phyloP scores from a whole-genome alignment of 129 eudicot genomes.

The sunflower (Helianthus annuus) region HanXRQr2.0-SUNRISE NC_035435.2:122307596-122308095 shows the following conservation, averaged over 20 bases:
- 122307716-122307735: not conserved
- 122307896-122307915: constrained; percentile 28
- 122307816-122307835: constrained; percentile 38
- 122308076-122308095: not conserved
- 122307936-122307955: constrained; percentile 33
- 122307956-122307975: constrained; percentile 28
- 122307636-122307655: constrained; percentile 44
- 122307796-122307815: constrained; percentile 55
- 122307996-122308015: constrained; percentile 37
- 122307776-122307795: not conserved
- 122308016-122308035: constrained; percentile 36
- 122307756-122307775: not conserved
- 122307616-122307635: constrained; percentile 46
- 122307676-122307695: constrained; percentile 52
- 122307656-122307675: constrained; percentile 47
- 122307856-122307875: constrained; percentile 27
- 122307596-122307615: constrained; percentile 43
- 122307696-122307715: constrained; percentile 18
- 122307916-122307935: constrained; percentile 51
- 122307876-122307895: constrained; percentile 42
- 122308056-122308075: constrained; percentile 13
- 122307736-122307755: not conserved
- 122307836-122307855: constrained; percentile 15
- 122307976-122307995: constrained; percentile 18
- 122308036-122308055: constrained; percentile 35